Evolutionary conservation across 805 yeast species (phyloP).

Genomic region (Candida pseudoglaebosa): DNA sequence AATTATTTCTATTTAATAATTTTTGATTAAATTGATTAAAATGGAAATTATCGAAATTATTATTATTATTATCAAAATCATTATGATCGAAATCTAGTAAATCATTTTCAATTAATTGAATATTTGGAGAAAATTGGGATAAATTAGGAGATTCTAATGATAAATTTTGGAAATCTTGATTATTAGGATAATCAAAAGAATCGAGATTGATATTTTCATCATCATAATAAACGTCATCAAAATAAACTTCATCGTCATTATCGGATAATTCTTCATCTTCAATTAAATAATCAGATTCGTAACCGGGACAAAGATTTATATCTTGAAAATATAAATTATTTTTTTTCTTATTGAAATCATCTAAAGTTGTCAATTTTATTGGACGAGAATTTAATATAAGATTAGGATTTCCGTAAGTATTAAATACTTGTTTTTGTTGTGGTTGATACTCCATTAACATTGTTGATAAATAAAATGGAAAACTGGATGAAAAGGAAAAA

Average conservation of each 20-base stretch:
- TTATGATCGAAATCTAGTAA: background rate
- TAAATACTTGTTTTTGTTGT: conserved; percentile 15
- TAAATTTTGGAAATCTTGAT: background rate
- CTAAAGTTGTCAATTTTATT: background rate
- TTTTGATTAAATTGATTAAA: too few relatives aligned
- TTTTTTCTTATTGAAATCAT: background rate
- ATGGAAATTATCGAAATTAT: too few relatives aligned
- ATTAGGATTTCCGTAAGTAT: conserved; percentile 39
- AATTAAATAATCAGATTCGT: conserved; percentile 31
- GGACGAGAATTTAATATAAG: conserved; percentile 15
- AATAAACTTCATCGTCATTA: conserved; percentile 39
- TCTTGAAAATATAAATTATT: background rate
- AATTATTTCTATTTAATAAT: too few relatives aligned
- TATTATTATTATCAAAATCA: too few relatives aligned
- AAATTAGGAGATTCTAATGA: too few relatives aligned
- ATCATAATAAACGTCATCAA: conserved; percentile 39
- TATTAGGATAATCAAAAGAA: background rate
- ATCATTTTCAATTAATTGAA: background rate
- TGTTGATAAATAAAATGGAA: too few relatives aligned
- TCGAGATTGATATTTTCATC: conserved; percentile 25
- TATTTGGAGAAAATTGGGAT: too few relatives aligned
- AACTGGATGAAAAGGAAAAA: too few relatives aligned
- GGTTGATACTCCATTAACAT: conserved; percentile 1
- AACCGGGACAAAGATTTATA: conserved; percentile 19
- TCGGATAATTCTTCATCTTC: conserved; percentile 18